Base-by-base conservation (phyloP, 2,329 filamentous ascomycete genomes). In the Emmonsiellopsis sp. region DNA sequence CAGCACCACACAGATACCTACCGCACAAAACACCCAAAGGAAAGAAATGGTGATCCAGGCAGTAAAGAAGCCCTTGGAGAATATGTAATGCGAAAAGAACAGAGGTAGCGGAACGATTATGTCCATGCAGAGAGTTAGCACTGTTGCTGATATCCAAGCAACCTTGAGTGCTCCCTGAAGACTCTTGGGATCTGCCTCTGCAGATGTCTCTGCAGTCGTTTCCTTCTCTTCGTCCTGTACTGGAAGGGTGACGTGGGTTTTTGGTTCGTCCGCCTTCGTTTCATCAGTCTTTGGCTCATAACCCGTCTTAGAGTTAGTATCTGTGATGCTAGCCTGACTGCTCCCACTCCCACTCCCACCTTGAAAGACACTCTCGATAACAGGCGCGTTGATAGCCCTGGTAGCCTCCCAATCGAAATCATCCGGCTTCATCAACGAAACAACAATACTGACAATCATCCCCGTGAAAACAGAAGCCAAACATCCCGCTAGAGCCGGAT, bases 91-190 rank as follows among this genome's bases (percentile, higher is more conserved):
- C 0, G 78, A 78, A 9, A 88, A 90, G 64, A 93, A 95, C 82
- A 95, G 84, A 1, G 90, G 90, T 79, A 95, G 92, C 0, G 90
- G 90, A 89, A 90, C 95, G 13, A 95, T 78, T 2, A 95, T 77
- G 0, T 95, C 74, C 53, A 95, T 74, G 0, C 82, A 77, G 0
- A 95, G 56, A 0, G 88, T 87, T 73, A 88, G 75, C 59, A 78
- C 68, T 7, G 82, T 73, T 0, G 84, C 87, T 56, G 82, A 66
- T 34, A 70, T 73, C 49, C 79, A 74, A 0, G 81, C 79, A 62
- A 81, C 79, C 5, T 71, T 56, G 6, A 78, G 78, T 0, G 81
- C 77, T 31, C 73, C 74, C 55, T 77, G 73, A 33, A 85, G 70
- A 58, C 78, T 77, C 14, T 64, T 66, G 56, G 76, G 73, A 67